Evolutionary conservation across 768 basidiomycete genomes (phyloP).

Genomic region (Dentipellis sp.): DNA sequence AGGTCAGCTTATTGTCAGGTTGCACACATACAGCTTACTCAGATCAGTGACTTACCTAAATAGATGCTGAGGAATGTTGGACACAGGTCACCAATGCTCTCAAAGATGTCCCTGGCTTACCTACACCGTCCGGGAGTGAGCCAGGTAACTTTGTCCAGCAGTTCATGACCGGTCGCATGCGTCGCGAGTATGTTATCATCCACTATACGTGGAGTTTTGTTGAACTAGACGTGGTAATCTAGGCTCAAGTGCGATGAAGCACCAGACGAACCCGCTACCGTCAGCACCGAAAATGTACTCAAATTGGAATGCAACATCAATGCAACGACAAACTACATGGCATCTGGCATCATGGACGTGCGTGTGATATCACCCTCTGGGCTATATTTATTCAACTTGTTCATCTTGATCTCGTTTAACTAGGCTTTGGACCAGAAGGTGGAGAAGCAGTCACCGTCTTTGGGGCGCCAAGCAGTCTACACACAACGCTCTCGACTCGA

Average conservation of each 20-base stretch:
- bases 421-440: conserved; percentile 84
- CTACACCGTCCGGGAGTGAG: conserved; percentile 18
- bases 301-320: conserved; percentile 93
- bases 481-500: conserved; percentile 72
- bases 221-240: neutral
- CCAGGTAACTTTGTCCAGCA: conserved; percentile 59
- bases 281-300: conserved; percentile 61
- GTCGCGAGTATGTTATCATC: conserved; percentile 44
- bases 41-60: neutral
- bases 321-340: conserved; percentile 81
- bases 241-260: conserved; percentile 81
- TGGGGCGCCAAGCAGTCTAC: conserved; percentile 79
- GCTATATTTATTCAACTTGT: neutral
- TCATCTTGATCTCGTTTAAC: neutral
- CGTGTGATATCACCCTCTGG: conserved; percentile 17
- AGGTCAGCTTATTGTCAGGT: conserved; percentile 23
- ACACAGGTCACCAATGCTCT: conserved; percentile 63
- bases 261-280: conserved; percentile 61
- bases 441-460: conserved; percentile 71
- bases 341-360: conserved; percentile 76
- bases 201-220: neutral
- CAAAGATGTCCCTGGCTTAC: conserved; percentile 52
- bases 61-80: conserved; percentile 89
- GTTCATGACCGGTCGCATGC: conserved; percentile 72
- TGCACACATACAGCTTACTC: neutral